Evolutionary conservation across 306 rosid genomes (phyloP).

Genomic region (Prunus armeniaca): DNA sequence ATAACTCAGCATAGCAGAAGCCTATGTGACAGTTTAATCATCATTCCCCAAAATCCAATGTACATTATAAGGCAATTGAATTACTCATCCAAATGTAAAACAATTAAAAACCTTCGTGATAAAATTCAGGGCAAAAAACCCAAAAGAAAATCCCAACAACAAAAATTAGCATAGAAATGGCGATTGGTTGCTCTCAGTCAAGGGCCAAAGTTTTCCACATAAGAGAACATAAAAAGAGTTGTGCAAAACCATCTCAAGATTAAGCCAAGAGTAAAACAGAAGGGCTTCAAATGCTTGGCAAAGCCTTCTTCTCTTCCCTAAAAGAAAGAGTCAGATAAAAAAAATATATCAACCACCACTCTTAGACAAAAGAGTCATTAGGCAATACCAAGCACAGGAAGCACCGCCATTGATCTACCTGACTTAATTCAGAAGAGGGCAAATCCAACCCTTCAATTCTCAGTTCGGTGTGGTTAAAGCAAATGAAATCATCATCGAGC

Average conservation of each 20-base stretch:
- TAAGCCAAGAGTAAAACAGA: neutral
- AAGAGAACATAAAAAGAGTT: conserved; percentile 22
- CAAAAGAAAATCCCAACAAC: too few relatives aligned
- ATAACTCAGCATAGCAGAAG: neutral
- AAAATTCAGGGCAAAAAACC: too few relatives aligned
- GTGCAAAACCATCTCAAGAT: conserved; percentile 5
- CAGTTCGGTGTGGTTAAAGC: conserved; percentile 81
- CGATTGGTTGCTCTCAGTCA: conserved; percentile 45
- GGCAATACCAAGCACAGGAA: conserved; percentile 34
- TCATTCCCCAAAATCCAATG: neutral
- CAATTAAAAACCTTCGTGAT: neutral
- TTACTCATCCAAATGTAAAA: neutral
- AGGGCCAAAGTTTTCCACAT: conserved; percentile 58
- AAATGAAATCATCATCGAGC: conserved; percentile 72
- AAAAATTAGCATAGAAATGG: neutral
- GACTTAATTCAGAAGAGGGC: conserved; percentile 4
- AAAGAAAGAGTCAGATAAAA: conserved; percentile 10
- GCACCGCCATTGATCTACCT: neutral
- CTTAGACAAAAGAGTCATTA: conserved; percentile 35
- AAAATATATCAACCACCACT: conserved; percentile 5
- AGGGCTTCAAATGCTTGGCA: conserved; percentile 32
- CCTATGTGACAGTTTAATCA: conserved; percentile 6
- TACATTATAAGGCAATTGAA: neutral
- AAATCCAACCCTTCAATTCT: conserved; percentile 7
- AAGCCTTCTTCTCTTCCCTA: conserved; percentile 44